A percentile compares a stretch with the other conserved stretches of the same genome.
phyloP scores from a whole-genome alignment of 2,329 filamentous ascomycete genomes.

The Fusarium dimerum region DNA sequence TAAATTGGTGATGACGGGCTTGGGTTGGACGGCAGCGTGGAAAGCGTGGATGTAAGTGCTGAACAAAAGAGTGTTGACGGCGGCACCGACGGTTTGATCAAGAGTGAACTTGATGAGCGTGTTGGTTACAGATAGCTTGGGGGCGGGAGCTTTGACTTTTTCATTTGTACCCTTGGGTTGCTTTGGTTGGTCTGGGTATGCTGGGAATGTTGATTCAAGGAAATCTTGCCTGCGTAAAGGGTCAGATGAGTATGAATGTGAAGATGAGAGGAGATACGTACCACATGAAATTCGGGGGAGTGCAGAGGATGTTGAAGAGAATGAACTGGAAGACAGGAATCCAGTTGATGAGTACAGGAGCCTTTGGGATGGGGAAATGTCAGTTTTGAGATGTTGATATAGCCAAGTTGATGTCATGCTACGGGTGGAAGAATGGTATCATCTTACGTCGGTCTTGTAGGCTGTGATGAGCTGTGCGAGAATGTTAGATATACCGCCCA shows the following conservation, averaged over 20 bases:
- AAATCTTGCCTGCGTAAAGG: slow-evolving; percentile 64
- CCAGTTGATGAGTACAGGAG: slow-evolving; percentile 53
- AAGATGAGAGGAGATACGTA: slow-evolving; percentile 35
- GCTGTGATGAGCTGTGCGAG: slow-evolving; percentile 71
- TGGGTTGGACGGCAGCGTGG: slow-evolving; percentile 48
- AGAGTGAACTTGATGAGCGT: slow-evolving; percentile 67
- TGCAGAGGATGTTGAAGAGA: slow-evolving; percentile 70
- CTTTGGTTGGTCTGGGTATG: slow-evolving; percentile 48
- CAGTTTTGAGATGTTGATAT: too few species aligned
- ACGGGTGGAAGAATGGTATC: too few species aligned
- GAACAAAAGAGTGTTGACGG: slow-evolving; percentile 66
- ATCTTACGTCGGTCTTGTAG: slow-evolving; percentile 58
- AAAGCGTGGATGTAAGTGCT: slow-evolving; percentile 60
- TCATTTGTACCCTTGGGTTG: slow-evolving; percentile 36
- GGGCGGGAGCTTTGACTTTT: slow-evolving; percentile 28
- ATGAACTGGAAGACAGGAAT: slow-evolving; percentile 75
- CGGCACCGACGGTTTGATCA: slow-evolving; percentile 68
- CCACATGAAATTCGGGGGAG: slow-evolving; percentile 85
- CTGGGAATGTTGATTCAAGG: slow-evolving; percentile 74
- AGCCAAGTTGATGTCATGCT: too few species aligned
- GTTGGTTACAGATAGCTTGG: slow-evolving; percentile 61
- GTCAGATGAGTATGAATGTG: slow-evolving; percentile 9
- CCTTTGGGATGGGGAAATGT: not conserved
- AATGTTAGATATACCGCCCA: slow-evolving; percentile 70
- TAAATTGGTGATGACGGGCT: slow-evolving; percentile 39